phyloP scores from a whole-genome alignment of 2,329 filamentous ascomycete genomes.

The Epichloe coenophiala region DNA sequence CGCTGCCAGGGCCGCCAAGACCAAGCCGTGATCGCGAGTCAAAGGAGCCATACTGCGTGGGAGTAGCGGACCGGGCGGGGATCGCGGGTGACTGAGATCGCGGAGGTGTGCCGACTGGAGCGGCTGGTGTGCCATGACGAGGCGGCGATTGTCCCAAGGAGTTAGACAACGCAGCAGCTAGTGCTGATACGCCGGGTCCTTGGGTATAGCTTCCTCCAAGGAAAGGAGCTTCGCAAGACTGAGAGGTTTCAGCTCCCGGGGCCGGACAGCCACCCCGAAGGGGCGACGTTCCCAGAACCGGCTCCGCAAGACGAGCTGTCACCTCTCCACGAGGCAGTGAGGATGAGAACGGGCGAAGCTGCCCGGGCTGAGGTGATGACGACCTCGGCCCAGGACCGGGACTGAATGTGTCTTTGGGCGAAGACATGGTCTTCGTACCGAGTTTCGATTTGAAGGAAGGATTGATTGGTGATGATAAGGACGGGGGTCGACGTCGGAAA shows the following conservation, averaged over 20 bases:
- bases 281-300: conserved; percentile 30
- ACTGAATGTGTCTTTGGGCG: conserved; percentile 24
- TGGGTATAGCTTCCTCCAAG: conserved; percentile 49
- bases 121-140: conserved; percentile 52
- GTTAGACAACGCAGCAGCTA: conserved; percentile 75
- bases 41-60: conserved; percentile 76
- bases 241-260: conserved; percentile 10
- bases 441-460: neutral
- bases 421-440: conserved; percentile 17
- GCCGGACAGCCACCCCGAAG: conserved; percentile 23
- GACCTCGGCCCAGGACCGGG: conserved; percentile 26
- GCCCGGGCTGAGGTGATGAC: conserved; percentile 34
- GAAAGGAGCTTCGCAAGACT: conserved; percentile 45
- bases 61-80: conserved; percentile 31
- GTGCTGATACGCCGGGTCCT: conserved; percentile 73
- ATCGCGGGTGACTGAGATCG: conserved; percentile 26
- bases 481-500: neutral
- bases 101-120: conserved; percentile 43
- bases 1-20: conserved; percentile 13
- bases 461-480: neutral
- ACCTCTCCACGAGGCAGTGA: conserved; percentile 44
- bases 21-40: conserved; percentile 50
- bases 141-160: conserved; percentile 58
- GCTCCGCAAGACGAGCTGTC: conserved; percentile 48
- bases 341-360: conserved; percentile 32